A percentile compares a stretch with the other conserved stretches of the same genome.
These are phyloP conservation scores for Eragrostis tef DNA, from an alignment of 202 grass and related monocot genomes.

Conservation along the genomic window DNA sequence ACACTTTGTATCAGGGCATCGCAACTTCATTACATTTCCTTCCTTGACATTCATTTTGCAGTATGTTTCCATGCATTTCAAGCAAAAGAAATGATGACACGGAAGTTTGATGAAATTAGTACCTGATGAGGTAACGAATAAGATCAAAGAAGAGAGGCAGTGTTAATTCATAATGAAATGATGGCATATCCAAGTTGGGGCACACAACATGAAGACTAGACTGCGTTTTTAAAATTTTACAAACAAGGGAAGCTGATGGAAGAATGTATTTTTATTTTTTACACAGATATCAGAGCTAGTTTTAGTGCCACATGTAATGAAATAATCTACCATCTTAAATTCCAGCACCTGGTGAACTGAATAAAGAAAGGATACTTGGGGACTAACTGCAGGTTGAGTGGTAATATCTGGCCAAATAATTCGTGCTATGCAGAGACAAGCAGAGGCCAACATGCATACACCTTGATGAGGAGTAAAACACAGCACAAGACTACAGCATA, in stretches of 20 bases:
- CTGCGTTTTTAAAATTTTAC: constrained; percentile 25
- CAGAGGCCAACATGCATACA: constrained; percentile 17
- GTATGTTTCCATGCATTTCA: constrained; percentile 92
- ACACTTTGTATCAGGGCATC: constrained; percentile 82
- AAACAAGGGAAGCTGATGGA: constrained; percentile 28
- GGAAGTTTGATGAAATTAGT: constrained; percentile 84
- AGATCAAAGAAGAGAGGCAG: constrained; percentile 29
- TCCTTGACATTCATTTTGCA: constrained; percentile 88
- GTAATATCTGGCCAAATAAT: constrained; percentile 31
- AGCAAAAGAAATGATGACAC: constrained; percentile 91
- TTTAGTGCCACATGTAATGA: constrained; percentile 12
- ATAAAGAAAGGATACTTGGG: not conserved
- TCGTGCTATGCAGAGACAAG: not conserved
- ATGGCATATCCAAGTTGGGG: constrained; percentile 35
- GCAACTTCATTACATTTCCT: constrained; percentile 84
- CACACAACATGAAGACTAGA: constrained; percentile 20
- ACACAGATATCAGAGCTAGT: constrained; percentile 22
- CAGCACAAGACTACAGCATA: not conserved
- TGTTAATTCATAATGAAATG: constrained; percentile 31
- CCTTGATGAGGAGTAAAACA: constrained; percentile 34
- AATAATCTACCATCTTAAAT: constrained; percentile 12
- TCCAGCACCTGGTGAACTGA: constrained; percentile 8
- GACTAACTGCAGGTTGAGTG: constrained; percentile 17
- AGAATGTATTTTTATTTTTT: not conserved
- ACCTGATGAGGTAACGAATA: constrained; percentile 57